Evolutionary conservation across 2,329 filamentous ascomycete species (phyloP).

Genomic region (Ophiosphaerella narmari): DNA sequence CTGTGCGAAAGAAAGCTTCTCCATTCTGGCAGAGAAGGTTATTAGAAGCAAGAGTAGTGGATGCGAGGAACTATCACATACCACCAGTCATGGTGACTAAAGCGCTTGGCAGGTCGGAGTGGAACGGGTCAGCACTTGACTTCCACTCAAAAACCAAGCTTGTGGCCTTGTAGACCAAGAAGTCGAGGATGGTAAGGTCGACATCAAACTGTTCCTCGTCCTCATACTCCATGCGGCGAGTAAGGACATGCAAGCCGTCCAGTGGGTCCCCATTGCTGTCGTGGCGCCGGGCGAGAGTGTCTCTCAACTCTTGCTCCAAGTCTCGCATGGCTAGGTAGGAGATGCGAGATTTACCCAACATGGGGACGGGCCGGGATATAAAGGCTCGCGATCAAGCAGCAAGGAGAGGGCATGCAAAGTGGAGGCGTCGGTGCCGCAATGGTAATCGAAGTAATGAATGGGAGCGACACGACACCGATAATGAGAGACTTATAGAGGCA

Average conservation of each 20-base stretch:
- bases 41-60: neutral
- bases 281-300: constrained; percentile 20
- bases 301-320: constrained; percentile 29
- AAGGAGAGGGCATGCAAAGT: constrained; percentile 2
- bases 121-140: constrained; percentile 31
- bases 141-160: constrained; percentile 48
- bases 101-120: constrained; percentile 39
- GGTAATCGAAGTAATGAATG: constrained; percentile 9
- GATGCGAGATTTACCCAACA: constrained; percentile 21
- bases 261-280: constrained; percentile 23
- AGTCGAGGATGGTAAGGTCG: constrained; percentile 62
- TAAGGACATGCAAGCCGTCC: constrained; percentile 38
- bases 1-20: constrained; percentile 49
- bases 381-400: constrained; percentile 4
- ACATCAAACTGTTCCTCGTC: constrained; percentile 52
- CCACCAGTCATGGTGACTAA: constrained; percentile 41
- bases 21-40: constrained; percentile 42
- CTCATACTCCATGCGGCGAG: constrained; percentile 40
- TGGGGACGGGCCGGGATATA: constrained; percentile 8
- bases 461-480: constrained; percentile 8
- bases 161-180: constrained; percentile 55
- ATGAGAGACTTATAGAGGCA: constrained; percentile 6
- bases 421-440: constrained; percentile 11
- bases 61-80: constrained; percentile 12
- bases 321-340: constrained; percentile 21